Conservation (phyloP, 371 early-diverging fungal genomes). For the Encephalitozoon intestinalis region DNA sequence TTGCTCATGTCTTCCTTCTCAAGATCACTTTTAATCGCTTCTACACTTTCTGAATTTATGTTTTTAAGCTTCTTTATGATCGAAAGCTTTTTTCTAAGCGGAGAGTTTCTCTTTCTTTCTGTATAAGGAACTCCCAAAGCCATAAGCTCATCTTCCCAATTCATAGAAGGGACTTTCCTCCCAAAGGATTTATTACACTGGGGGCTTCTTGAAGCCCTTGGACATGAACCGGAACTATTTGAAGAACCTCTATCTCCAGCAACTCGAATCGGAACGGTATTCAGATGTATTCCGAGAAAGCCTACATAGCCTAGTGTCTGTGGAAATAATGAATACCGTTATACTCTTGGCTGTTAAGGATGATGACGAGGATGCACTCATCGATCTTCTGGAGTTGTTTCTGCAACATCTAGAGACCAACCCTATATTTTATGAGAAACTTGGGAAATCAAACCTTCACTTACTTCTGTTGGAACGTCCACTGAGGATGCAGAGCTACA, state of each 20-base stretch:
- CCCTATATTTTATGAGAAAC: not conserved
- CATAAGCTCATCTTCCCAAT: slow-evolving; percentile 23
- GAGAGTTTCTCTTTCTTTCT: slow-evolving; percentile 8
- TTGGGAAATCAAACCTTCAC: slow-evolving; percentile 6
- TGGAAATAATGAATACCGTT: slow-evolving; percentile 4
- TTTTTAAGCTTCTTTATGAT: slow-evolving; percentile 38
- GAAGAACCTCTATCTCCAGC: slow-evolving; percentile 16
- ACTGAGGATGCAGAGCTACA: not conserved
- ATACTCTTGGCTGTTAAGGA: not conserved
- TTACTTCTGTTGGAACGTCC: not conserved
- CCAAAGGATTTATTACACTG: not conserved
- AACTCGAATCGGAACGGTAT: not conserved
- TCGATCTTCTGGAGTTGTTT: slow-evolving; percentile 1
- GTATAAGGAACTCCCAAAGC: not conserved
- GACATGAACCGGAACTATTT: not conserved
- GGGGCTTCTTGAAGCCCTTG: not conserved
- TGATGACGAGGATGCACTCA: not conserved
- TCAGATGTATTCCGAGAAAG: slow-evolving; percentile 15
- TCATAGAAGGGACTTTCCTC: not conserved
- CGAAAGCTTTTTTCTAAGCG: slow-evolving; percentile 37
- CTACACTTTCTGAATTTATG: not conserved
- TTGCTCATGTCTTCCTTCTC: slow-evolving; percentile 37
- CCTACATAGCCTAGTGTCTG: not conserved
- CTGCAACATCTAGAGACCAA: not conserved
- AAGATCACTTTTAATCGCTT: slow-evolving; percentile 4